phyloP scores from a whole-genome alignment of 345 rosid species.

The Cardamine resedifolia region DNA sequence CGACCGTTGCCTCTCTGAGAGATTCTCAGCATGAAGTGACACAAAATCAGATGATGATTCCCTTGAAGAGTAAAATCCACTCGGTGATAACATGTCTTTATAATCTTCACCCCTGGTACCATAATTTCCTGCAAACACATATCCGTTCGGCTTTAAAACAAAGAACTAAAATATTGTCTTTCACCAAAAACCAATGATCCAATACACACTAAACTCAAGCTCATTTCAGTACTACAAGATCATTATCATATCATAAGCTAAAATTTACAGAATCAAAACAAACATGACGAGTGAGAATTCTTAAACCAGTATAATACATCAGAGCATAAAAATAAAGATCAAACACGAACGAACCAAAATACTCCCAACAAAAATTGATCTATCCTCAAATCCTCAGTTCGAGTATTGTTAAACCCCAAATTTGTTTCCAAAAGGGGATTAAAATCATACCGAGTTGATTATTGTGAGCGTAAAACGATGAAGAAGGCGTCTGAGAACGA shows the following conservation, averaged over 20 bases:
- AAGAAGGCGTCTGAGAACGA: constrained; percentile 16
- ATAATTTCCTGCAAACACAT: constrained; percentile 42
- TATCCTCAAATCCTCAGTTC: constrained; percentile 2
- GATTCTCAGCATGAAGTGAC: constrained; percentile 33
- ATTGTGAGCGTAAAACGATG: constrained; percentile 24
- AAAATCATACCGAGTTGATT: constrained; percentile 20
- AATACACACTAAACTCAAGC: constrained; percentile 1
- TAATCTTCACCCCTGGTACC: constrained; percentile 37
- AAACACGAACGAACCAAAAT: background rate
- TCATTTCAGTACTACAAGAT: background rate
- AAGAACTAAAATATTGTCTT: background rate
- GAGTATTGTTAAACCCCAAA: constrained; percentile 1
- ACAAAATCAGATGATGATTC: constrained; percentile 41
- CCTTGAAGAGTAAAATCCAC: constrained; percentile 31
- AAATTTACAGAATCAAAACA: background rate
- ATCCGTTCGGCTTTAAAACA: background rate
- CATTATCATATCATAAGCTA: background rate
- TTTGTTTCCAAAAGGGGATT: background rate
- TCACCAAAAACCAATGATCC: background rate
- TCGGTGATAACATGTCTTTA: constrained; percentile 38
- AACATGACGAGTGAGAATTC: background rate
- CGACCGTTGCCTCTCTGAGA: constrained; percentile 37
- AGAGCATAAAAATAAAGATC: constrained; percentile 9
- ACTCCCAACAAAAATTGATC: background rate
- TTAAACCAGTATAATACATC: background rate